Base-by-base conservation (phyloP, 768 basidiomycete species). In the Suillus americanus region DNA sequence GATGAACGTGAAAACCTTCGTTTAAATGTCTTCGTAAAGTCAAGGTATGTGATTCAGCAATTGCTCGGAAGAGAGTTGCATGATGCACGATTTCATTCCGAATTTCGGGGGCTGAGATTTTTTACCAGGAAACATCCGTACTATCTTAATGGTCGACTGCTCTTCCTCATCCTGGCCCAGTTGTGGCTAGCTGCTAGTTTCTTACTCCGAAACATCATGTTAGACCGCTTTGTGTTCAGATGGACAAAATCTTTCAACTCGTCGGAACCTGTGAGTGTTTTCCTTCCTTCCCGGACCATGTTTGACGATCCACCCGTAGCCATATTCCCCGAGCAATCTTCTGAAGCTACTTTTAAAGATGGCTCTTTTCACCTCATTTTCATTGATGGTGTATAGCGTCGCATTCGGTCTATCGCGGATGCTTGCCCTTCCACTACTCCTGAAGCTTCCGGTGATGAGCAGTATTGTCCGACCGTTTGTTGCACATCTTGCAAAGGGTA, bases 91-190 rank as follows among this genome's bases (percentile, higher is more conserved):
- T 64, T 10, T 5, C 48, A 41, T 25, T 3, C 13, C 18, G 18
- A 48, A 40, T 30, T 53, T 48, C 38, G 64, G 25, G 45, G 62
- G 40, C 28, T 25, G 30, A 35, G 43, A 64, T 63, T 35, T 50
- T 50, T 63, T 14, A 46, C 16, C 66, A 91, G 90, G 70, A 91
- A 89, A 75, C 89, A 92, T 65, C 90, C 89, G 0, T 85, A 86
- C 67, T 88, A 91, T 69, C 79, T 92, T 25, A 91, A 91, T 61
- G 89, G 89, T 1, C 84, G 85, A 20, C 76, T 90, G 6, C 66
- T 92, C 9, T 90, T 89, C 70, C 72, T 91, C 20, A 61, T 85
- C 30, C 67, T 84, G 55, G 81, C 85, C 0, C 90, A 92, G 70
- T 12, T 80, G 3, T 75, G 77, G 48, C 69, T 83, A 10, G 85